These are phyloP conservation scores for Babesia caballi DNA, from an alignment of 169 alveolate genomes.

Conservation along the genomic window DNA sequence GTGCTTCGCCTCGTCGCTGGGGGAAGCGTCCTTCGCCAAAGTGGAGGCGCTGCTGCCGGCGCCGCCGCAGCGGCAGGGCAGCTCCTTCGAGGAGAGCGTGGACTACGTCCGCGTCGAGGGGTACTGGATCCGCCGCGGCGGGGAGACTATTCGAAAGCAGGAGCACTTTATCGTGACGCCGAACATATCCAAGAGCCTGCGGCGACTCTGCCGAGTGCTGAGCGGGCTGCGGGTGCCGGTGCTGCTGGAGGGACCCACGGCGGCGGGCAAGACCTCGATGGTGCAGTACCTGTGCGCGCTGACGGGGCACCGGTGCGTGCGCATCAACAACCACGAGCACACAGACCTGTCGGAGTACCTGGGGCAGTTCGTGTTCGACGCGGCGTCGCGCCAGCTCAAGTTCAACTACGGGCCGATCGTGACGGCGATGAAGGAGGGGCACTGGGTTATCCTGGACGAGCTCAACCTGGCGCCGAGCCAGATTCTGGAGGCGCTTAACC, in stretches of 20 bases:
- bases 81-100: conserved; percentile 3
- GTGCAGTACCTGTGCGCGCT: conserved; percentile 91
- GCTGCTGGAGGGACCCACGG: conserved; percentile 99
- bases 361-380: conserved; percentile 95
- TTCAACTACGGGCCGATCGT: conserved; percentile 98
- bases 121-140: conserved; percentile 57
- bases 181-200: conserved; percentile 83
- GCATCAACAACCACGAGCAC: conserved; percentile 98
- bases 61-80: not conserved
- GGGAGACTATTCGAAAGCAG: conserved; percentile 6
- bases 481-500: conserved; percentile 95
- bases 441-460: conserved; percentile 99
- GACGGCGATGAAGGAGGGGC: conserved; percentile 95
- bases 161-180: conserved; percentile 87
- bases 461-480: conserved; percentile 98
- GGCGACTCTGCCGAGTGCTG: conserved; percentile 86
- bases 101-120: conserved; percentile 48
- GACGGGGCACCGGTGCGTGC: conserved; percentile 92
- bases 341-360: conserved; percentile 98
- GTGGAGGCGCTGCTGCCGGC: conserved; percentile 25
- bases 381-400: conserved; percentile 82
- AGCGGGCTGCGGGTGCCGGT: conserved; percentile 95
- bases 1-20: conserved; percentile 56
- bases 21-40: conserved; percentile 31
- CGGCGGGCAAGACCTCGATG: conserved; percentile 98